Percentiles rank a stretch among this genome's conserved stretches.
These are phyloP conservation scores for Vitis rotundifolia DNA, from an alignment of 164 flowering plant species.

Conservation along the genomic window DNA sequence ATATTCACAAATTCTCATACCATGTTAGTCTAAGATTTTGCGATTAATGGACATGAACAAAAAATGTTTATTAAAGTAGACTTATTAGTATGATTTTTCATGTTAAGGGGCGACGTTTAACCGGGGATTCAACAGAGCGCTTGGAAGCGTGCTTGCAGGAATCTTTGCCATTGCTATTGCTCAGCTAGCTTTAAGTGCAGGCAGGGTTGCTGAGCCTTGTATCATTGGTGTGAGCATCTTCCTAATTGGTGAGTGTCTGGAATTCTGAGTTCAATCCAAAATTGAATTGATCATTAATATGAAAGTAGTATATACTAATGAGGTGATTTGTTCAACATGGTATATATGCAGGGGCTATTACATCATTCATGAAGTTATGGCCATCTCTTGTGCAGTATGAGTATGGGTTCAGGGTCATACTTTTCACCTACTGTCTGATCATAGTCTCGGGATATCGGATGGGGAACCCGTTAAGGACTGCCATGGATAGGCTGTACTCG, in stretches of 20 bases:
- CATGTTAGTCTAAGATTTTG: too few relatives aligned
- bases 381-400: constrained; percentile 78
- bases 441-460: constrained; percentile 76
- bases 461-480: constrained; percentile 62
- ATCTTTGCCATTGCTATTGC: constrained; percentile 54
- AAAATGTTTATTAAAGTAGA: too few relatives aligned
- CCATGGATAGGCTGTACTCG: constrained; percentile 73
- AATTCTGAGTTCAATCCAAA: too few relatives aligned
- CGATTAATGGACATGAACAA: too few relatives aligned
- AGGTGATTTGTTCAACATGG: not conserved
- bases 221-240: constrained; percentile 80
- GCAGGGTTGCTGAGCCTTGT: constrained; percentile 55
- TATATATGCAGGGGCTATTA: constrained; percentile 49
- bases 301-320: not conserved
- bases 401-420: constrained; percentile 74
- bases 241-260: constrained; percentile 41
- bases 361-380: constrained; percentile 81
- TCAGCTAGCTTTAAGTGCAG: constrained; percentile 52
- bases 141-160: constrained; percentile 86
- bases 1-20: too few relatives aligned
- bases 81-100: too few relatives aligned
- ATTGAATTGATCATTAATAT: not conserved
- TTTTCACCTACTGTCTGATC: constrained; percentile 78
- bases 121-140: constrained; percentile 82
- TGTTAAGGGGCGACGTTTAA: constrained; percentile 72